A percentile compares a stretch with the other conserved stretches of the same genome.
Evolutionary conservation across 805 yeast species (phyloP).

Genomic region (Ascoidea asiatica): DNA sequence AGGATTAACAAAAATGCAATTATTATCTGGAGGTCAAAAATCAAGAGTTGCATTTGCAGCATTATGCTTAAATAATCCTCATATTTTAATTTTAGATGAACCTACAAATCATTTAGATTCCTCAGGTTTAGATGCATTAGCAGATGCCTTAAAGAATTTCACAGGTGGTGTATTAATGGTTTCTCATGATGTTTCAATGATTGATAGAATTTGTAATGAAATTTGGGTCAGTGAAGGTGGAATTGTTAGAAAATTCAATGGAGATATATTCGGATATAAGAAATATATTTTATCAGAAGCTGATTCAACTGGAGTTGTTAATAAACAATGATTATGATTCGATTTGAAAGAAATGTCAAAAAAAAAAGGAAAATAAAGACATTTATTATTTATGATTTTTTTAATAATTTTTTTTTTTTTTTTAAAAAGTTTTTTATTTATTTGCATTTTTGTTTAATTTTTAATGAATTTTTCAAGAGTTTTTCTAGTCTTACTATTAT

Average conservation of each 20-base stretch:
- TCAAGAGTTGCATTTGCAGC: conserved; percentile 98
- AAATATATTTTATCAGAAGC: conserved; percentile 73
- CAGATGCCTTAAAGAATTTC: conserved; percentile 77
- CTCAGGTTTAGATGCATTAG: conserved; percentile 90
- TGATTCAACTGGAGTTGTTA: conserved; percentile 80
- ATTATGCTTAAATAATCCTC: conserved; percentile 80
- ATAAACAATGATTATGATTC: conserved; percentile 66
- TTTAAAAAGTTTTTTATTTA: no score
- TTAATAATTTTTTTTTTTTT: no score
- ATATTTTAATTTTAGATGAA: conserved; percentile 85
- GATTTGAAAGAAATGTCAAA: no score
- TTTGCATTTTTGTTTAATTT: no score
- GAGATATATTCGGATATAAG: conserved; percentile 80
- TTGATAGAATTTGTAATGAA: conserved; percentile 79
- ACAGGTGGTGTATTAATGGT: conserved; percentile 97
- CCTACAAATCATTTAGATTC: conserved; percentile 99
- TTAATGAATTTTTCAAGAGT: no score
- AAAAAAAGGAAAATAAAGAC: no score
- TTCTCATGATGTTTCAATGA: conserved; percentile 90
- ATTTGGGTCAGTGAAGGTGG: conserved; percentile 93
- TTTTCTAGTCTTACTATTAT: no score
- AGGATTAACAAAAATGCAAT: conserved; percentile 81
- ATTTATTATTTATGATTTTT: no score
- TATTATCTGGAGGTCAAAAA: conserved; percentile 95
- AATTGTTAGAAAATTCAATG: conserved; percentile 62